phyloP scores from a whole-genome alignment of 352 stramenopile genomes.

The Phytophthora sansomeana region DNA sequence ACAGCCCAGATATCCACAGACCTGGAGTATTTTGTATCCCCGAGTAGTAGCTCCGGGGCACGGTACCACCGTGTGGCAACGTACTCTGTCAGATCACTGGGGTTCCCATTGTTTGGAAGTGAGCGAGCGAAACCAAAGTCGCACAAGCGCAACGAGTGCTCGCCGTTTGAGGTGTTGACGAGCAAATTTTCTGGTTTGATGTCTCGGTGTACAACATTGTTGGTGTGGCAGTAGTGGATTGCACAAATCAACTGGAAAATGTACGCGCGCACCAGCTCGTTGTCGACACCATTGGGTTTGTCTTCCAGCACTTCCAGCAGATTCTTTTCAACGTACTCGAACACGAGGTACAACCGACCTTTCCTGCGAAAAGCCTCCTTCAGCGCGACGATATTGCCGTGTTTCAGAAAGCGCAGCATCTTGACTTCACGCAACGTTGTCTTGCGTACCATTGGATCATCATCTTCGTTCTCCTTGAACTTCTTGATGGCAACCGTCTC shows the following conservation, averaged over 20 bases:
- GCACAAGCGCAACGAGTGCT: slow-evolving; percentile 98
- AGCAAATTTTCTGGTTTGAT: slow-evolving; percentile 99
- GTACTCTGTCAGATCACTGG: slow-evolving; percentile 98
- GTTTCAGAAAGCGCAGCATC: slow-evolving; percentile 98
- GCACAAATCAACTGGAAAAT: slow-evolving; percentile 98
- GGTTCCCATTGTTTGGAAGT: slow-evolving; percentile 71
- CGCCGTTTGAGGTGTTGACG: slow-evolving; percentile 93
- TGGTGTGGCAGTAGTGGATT: slow-evolving; percentile 96
- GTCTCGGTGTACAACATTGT: slow-evolving; percentile 98
- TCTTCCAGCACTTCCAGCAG: slow-evolving; percentile 95
- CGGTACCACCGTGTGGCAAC: slow-evolving; percentile 99
- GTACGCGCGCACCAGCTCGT: slow-evolving; percentile 97
- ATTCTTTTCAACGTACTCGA: slow-evolving; percentile 99
- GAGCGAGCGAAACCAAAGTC: slow-evolving; percentile 98
- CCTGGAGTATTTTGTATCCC: slow-evolving; percentile 98
- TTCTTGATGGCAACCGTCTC: slow-evolving; percentile 99
- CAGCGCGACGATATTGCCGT: slow-evolving; percentile 98
- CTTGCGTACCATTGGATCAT: slow-evolving; percentile 93
- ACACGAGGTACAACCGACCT: slow-evolving; percentile 96
- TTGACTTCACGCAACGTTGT: slow-evolving; percentile 97
- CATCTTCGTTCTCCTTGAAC: slow-evolving; percentile 95
- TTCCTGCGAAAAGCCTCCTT: slow-evolving; percentile 99
- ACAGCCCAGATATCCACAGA: slow-evolving; percentile 96
- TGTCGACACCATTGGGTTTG: slow-evolving; percentile 86
- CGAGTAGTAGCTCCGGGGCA: slow-evolving; percentile 99